These are phyloP conservation scores for Alternaria arborescens DNA, from an alignment of 2,329 filamentous ascomycete species.

Conservation along the genomic window DNA sequence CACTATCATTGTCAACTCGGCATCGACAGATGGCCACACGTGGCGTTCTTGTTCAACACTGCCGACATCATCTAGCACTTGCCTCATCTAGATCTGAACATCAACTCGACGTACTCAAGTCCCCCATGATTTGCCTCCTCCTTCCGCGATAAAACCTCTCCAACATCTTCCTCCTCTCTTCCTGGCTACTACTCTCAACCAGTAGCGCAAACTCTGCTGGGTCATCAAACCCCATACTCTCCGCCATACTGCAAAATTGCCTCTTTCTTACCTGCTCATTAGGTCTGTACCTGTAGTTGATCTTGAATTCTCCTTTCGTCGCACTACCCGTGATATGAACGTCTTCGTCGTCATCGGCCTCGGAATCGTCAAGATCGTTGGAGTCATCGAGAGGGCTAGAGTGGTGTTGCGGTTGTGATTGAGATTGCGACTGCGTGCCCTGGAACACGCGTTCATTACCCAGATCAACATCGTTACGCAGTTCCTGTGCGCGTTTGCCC, in stretches of 20 bases:
- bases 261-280: constrained; percentile 76
- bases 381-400: constrained; percentile 20
- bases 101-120: background rate
- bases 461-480: constrained; percentile 60
- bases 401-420: constrained; percentile 41
- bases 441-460: constrained; percentile 68
- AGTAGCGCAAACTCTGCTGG: constrained; percentile 86
- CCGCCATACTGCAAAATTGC: constrained; percentile 92
- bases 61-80: too few species aligned
- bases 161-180: constrained; percentile 78
- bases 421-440: constrained; percentile 52
- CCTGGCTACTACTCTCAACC: constrained; percentile 90
- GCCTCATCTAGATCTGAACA: background rate
- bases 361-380: background rate
- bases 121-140: constrained; percentile 55
- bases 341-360: constrained; percentile 33
- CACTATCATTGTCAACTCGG: too few species aligned
- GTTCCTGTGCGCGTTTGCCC: constrained; percentile 76
- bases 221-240: constrained; percentile 76
- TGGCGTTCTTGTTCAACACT: too few species aligned
- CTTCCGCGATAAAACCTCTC: constrained; percentile 80
- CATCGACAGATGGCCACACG: too few species aligned
- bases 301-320: constrained; percentile 49
- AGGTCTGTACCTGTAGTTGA: constrained; percentile 73
- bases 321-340: constrained; percentile 18